phyloP scores from a whole-genome alignment of 2,329 filamentous ascomycete genomes.

The Gyromitra esculenta region DNA sequence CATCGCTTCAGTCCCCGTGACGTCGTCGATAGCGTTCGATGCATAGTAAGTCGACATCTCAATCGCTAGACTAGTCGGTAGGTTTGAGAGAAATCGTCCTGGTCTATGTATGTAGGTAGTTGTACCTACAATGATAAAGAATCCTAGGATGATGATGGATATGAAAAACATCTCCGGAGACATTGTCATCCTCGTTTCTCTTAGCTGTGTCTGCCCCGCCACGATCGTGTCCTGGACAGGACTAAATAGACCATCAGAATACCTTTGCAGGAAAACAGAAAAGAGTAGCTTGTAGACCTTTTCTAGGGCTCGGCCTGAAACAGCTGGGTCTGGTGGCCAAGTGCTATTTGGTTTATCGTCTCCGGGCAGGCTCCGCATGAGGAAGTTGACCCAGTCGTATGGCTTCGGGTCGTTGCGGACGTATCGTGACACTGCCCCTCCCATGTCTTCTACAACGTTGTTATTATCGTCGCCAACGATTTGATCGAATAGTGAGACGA shows the following conservation, averaged over 20 bases:
- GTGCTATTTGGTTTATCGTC: background rate
- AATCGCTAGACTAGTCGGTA: constrained; percentile 48
- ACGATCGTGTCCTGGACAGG: background rate
- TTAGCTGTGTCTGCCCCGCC: constrained; percentile 7
- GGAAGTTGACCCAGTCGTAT: constrained; percentile 26
- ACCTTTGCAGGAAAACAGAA: constrained; percentile 62
- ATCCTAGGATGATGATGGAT: constrained; percentile 30
- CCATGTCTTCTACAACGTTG: background rate
- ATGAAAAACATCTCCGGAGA: constrained; percentile 49
- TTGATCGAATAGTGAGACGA: constrained; percentile 14
- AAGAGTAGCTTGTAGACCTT: constrained; percentile 61
- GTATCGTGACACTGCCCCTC: constrained; percentile 23
- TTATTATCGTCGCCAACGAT: constrained; percentile 6
- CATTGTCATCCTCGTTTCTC: constrained; percentile 39
- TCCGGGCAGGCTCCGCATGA: constrained; percentile 8
- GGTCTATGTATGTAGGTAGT: constrained; percentile 51
- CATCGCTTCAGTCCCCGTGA: constrained; percentile 49
- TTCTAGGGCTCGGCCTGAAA: constrained; percentile 56
- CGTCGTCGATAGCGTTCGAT: constrained; percentile 47
- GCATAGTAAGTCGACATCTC: constrained; percentile 53
- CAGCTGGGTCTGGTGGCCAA: constrained; percentile 59
- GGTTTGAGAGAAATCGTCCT: constrained; percentile 43
- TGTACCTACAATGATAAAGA: constrained; percentile 43
- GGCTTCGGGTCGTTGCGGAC: constrained; percentile 18
- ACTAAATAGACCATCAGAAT: constrained; percentile 56